Evolutionary conservation across 345 rosid genomes (phyloP).

Genomic region (Balakata baccata): DNA sequence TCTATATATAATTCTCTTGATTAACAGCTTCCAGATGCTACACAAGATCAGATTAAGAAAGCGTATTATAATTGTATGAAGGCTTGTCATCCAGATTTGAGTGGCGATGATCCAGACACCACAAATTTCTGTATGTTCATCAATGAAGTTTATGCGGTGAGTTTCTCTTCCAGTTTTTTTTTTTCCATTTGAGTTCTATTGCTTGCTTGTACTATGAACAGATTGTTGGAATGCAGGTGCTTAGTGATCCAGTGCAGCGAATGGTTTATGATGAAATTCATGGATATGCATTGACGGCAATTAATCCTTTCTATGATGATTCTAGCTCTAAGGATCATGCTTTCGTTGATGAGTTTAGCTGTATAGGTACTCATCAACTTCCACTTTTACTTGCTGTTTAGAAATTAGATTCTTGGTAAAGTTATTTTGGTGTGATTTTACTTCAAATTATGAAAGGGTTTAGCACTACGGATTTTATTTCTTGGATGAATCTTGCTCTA

Average conservation of each 20-base stretch:
- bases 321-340: slow-evolving; percentile 61
- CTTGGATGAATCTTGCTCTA: not conserved
- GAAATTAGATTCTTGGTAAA: not conserved
- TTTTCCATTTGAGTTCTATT: not conserved
- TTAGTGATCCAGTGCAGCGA: slow-evolving; percentile 91
- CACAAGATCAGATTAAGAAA: slow-evolving; percentile 79
- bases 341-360: slow-evolving; percentile 93
- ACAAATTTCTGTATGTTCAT: slow-evolving; percentile 95
- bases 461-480: not conserved
- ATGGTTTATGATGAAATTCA: slow-evolving; percentile 97
- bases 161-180: slow-evolving; percentile 12
- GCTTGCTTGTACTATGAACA: slow-evolving; percentile 1
- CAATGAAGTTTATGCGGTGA: slow-evolving; percentile 80
- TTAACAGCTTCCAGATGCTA: slow-evolving; percentile 74
- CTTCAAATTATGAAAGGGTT: no score
- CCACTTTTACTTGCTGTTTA: not conserved
- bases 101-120: slow-evolving; percentile 73
- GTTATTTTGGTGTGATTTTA: not conserved
- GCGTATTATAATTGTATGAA: slow-evolving; percentile 98
- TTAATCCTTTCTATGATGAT: slow-evolving; percentile 83
- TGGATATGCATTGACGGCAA: slow-evolving; percentile 75
- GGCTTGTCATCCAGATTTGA: slow-evolving; percentile 92
- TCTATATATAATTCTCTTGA: not conserved
- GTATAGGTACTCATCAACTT: slow-evolving; percentile 60
- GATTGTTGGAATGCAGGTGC: slow-evolving; percentile 56